These are phyloP conservation scores for Monosporozyma yasuniensis DNA, from an alignment of 805 yeast species.

Conservation along the genomic window DNA sequence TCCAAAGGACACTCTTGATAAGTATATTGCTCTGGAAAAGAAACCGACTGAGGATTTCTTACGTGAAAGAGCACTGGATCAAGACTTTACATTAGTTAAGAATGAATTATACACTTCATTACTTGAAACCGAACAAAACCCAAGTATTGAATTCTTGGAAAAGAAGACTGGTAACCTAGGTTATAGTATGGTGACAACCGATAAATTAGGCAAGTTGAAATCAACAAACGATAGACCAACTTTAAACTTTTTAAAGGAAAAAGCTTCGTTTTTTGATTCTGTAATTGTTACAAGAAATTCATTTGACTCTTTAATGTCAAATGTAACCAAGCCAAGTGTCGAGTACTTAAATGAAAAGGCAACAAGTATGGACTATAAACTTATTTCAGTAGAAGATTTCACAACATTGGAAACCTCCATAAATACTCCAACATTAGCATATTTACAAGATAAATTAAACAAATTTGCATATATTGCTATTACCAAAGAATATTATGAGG, in stretches of 20 bases:
- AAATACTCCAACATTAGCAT: constrained; percentile 2
- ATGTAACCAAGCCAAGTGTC: constrained; percentile 3
- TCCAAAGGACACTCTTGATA: not conserved
- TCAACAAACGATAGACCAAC: not conserved
- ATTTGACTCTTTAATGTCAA: not conserved
- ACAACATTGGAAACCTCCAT: not conserved
- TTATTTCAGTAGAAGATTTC: not conserved
- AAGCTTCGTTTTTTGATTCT: not conserved
- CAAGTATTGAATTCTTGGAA: constrained; percentile 8
- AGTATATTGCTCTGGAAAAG: not conserved
- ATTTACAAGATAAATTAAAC: constrained; percentile 9
- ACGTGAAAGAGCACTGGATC: constrained; percentile 17
- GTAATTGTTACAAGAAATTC: not conserved
- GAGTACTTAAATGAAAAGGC: constrained; percentile 11
- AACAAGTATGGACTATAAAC: not conserved
- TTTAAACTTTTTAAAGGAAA: constrained; percentile 1
- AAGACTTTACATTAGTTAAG: not conserved
- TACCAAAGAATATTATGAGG: not conserved
- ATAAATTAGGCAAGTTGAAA: not conserved
- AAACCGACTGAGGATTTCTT: constrained; percentile 20
- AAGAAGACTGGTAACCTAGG: constrained; percentile 5
- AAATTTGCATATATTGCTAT: not conserved
- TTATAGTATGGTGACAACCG: not conserved
- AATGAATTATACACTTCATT: not conserved
- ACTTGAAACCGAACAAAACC: constrained; percentile 3